Conservation (phyloP, 768 basidiomycete genomes). For the Phlebiopsis gigantea region DNA sequence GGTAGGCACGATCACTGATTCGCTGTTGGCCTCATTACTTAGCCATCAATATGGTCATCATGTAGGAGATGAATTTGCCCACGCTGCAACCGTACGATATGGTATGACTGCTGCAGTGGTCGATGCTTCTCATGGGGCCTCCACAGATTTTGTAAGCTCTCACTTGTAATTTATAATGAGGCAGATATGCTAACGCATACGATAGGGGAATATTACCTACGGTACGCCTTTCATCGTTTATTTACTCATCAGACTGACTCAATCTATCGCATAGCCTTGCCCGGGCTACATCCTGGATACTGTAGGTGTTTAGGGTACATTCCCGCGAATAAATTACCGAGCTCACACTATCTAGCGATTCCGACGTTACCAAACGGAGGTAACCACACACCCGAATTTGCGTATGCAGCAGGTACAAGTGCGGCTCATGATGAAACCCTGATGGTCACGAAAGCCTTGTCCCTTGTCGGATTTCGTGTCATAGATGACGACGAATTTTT, state of each 20-base stretch:
- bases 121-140: slow-evolving; percentile 64
- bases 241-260: not conserved
- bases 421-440: slow-evolving; percentile 64
- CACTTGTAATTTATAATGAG: no score
- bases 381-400: slow-evolving; percentile 72
- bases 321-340: no score
- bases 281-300: slow-evolving; percentile 71
- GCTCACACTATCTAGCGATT: slow-evolving; percentile 45
- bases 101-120: slow-evolving; percentile 53
- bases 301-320: slow-evolving; percentile 29
- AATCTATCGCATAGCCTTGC: slow-evolving; percentile 22
- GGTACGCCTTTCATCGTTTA: slow-evolving; percentile 33
- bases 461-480: slow-evolving; percentile 62
- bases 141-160: slow-evolving; percentile 77
- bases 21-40: not conserved
- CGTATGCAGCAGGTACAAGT: slow-evolving; percentile 53
- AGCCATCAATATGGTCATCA: not conserved
- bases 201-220: slow-evolving; percentile 71
- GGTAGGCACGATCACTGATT: slow-evolving; percentile 29
- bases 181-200: not conserved
- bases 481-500: slow-evolving; percentile 63
- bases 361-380: slow-evolving; percentile 68
- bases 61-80: slow-evolving; percentile 62
- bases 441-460: slow-evolving; percentile 65
- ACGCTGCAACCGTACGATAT: slow-evolving; percentile 53